Percentiles rank a stretch among this genome's conserved stretches.
These are phyloP conservation scores for Aspergillus sp. DNA, from an alignment of 2,329 filamentous ascomycete species.

Conservation along the genomic window DNA sequence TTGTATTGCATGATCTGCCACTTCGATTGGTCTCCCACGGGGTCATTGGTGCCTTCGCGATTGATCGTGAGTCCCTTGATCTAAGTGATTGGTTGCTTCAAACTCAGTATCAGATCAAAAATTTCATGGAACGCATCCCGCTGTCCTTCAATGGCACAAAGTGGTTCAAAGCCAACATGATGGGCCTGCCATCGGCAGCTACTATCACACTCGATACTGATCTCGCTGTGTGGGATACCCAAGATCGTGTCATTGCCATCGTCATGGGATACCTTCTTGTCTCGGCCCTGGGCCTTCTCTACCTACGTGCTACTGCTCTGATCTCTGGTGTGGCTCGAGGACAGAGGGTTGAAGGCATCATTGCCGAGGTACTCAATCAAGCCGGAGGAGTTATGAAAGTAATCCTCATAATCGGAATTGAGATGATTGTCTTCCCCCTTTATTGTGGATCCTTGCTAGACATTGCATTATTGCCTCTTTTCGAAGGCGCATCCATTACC, in stretches of 20 bases:
- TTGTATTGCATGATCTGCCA: constrained; percentile 43
- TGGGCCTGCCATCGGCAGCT: constrained; percentile 15
- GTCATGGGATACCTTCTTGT: constrained; percentile 78
- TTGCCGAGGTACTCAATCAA: constrained; percentile 80
- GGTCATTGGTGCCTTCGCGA: constrained; percentile 20
- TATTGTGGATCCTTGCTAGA: constrained; percentile 94
- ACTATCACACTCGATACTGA: constrained; percentile 51
- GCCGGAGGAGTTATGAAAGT: constrained; percentile 97
- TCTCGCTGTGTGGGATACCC: constrained; percentile 67
- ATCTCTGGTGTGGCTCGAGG: constrained; percentile 60
- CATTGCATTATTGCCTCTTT: constrained; percentile 81
- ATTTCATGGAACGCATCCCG: constrained; percentile 20
- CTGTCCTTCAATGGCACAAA: constrained; percentile 27
- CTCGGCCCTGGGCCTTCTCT: constrained; percentile 71
- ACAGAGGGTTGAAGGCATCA: constrained; percentile 66
- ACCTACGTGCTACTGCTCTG: constrained; percentile 71
- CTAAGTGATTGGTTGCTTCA: constrained; percentile 16
- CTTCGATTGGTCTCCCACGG: constrained; percentile 31
- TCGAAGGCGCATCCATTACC: constrained; percentile 73
- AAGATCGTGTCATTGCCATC: constrained; percentile 71
- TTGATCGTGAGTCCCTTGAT: constrained; percentile 19
- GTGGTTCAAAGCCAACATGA: constrained; percentile 26
- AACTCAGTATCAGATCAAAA: constrained; percentile 21
- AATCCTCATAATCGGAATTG: constrained; percentile 96
- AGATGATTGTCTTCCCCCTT: constrained; percentile 95